Percentiles rank a stretch among this genome's conserved stretches.
Evolutionary conservation across 2,329 filamentous ascomycete species (phyloP).

Genomic region (Metarhizium brunneum): DNA sequence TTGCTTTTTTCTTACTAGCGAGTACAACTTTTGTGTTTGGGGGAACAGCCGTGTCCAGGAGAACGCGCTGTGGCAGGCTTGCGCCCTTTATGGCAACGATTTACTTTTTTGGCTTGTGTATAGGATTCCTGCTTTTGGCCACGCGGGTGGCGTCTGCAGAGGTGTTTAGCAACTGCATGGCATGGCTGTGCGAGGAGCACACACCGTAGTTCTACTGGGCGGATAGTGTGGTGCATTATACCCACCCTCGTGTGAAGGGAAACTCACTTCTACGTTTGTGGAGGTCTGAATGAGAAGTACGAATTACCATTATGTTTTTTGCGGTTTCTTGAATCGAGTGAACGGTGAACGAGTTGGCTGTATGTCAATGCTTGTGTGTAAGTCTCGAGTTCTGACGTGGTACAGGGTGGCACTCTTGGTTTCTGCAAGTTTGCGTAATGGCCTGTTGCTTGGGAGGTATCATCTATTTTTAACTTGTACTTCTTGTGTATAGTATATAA

Average conservation of each 20-base stretch:
- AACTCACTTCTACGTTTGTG: background rate
- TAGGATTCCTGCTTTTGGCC: background rate
- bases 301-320: background rate
- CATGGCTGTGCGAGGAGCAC: conserved; percentile 1
- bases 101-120: background rate
- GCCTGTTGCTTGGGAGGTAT: background rate
- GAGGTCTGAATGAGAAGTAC: background rate
- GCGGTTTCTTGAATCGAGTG: no score
- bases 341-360: no score
- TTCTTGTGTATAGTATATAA: no score
- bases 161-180: background rate
- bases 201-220: background rate
- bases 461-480: background rate
- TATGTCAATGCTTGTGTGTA: no score
- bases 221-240: background rate
- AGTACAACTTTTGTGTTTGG: background rate
- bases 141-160: background rate
- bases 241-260: background rate
- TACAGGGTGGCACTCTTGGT: no score
- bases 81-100: background rate
- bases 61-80: background rate
- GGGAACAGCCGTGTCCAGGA: background rate
- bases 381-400: no score
- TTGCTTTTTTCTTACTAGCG: background rate
- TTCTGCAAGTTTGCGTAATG: no score